These are phyloP conservation scores for Aphanomyces astaci DNA, from an alignment of 352 stramenopile species.

Conservation along the genomic window DNA sequence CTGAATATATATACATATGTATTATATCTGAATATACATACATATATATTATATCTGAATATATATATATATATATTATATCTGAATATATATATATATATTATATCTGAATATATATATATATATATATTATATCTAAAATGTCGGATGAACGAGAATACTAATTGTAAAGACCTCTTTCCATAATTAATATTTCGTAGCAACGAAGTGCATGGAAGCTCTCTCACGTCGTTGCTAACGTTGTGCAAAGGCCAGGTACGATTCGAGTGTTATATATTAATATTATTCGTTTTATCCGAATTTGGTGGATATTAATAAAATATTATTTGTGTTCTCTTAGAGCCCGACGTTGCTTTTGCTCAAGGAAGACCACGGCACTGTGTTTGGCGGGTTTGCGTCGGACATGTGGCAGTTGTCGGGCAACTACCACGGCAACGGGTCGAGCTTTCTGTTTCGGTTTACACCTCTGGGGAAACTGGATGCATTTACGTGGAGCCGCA, in stretches of 20 bases:
- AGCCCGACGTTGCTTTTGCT: conserved; percentile 73
- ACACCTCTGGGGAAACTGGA: conserved; percentile 44
- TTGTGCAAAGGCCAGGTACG: conserved; percentile 50
- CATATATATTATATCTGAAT: too few species aligned
- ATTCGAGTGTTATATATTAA: too few species aligned
- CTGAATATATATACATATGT: too few species aligned
- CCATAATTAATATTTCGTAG: conserved; percentile 5
- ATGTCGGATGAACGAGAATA: too few species aligned
- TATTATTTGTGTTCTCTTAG: neutral
- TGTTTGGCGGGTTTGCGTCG: conserved; percentile 78
- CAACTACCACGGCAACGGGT: conserved; percentile 84
- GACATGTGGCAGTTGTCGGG: conserved; percentile 69
- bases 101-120: too few species aligned
- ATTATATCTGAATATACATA: too few species aligned
- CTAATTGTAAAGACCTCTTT: too few species aligned
- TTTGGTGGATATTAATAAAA: too few species aligned
- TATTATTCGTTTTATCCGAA: too few species aligned
- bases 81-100: too few species aligned
- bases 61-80: too few species aligned
- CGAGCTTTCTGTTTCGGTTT: conserved; percentile 87
- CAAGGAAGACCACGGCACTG: conserved; percentile 59
- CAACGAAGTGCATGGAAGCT: conserved; percentile 63
- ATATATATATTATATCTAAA: too few species aligned
- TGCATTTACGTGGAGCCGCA: conserved; percentile 81
- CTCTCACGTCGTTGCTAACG: conserved; percentile 62